Evolutionary conservation across 768 basidiomycete genomes (phyloP).

Genomic region (Cystoderma amianthinum): DNA sequence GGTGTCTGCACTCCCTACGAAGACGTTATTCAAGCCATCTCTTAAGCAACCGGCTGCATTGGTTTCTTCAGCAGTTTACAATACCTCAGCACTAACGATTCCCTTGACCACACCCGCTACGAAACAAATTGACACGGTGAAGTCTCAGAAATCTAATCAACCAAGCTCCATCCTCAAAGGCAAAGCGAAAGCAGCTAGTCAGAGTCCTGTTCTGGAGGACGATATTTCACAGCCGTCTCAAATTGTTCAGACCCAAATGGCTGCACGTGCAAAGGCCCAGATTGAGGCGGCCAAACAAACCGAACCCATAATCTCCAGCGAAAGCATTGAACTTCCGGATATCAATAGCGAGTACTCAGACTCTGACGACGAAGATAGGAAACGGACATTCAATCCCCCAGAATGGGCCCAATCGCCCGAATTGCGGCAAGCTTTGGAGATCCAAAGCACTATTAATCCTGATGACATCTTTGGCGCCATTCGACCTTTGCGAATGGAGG

Average conservation of each 20-base stretch:
- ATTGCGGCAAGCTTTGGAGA: conserved; percentile 68
- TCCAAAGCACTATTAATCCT: conserved; percentile 83
- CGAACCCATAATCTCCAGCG: conserved; percentile 50
- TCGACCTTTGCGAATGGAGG: conserved; percentile 84
- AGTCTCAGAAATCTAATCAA: too few species aligned
- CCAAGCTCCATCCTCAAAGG: conserved; percentile 26
- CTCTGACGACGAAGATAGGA: conserved; percentile 85
- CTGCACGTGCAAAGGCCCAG: conserved; percentile 63
- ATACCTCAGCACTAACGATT: too few species aligned
- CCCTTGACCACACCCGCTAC: too few species aligned
- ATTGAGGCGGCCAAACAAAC: conserved; percentile 49
- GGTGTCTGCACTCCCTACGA: conserved; percentile 38
- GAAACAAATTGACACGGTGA: too few species aligned
- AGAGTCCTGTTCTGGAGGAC: conserved; percentile 25
- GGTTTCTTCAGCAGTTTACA: conserved; percentile 30
- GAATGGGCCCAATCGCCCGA: conserved; percentile 92
- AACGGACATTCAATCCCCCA: conserved; percentile 67
- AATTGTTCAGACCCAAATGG: conserved; percentile 59
- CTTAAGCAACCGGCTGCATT: conserved; percentile 31
- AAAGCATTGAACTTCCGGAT: conserved; percentile 89
- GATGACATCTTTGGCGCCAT: conserved; percentile 92
- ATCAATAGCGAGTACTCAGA: conserved; percentile 97
- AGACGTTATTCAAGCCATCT: conserved; percentile 40
- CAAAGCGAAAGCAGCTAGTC: conserved; percentile 39
- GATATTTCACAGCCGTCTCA: conserved; percentile 57